Conservation (phyloP, 2,329 filamentous ascomycete genomes). For the Cladophialophora bantiana region DNA sequence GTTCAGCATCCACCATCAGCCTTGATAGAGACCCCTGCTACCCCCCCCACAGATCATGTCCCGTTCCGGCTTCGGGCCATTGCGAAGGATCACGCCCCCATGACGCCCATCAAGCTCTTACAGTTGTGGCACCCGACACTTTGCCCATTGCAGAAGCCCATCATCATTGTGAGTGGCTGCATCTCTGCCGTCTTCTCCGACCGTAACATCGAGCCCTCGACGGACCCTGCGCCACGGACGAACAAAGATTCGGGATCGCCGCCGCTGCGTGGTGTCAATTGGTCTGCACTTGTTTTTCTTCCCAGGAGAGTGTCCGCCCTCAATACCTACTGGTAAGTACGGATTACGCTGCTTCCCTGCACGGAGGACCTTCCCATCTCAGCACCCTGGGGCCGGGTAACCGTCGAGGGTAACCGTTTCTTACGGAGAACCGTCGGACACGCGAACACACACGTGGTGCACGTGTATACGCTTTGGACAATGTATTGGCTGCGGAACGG, state of each 20-base stretch:
- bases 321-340: neutral
- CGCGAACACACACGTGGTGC: neutral
- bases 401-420: neutral
- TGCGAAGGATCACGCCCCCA: neutral
- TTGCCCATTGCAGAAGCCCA: constrained; percentile 5
- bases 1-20: neutral
- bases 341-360: neutral
- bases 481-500: constrained; percentile 5
- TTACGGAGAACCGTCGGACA: neutral
- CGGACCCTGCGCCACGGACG: neutral
- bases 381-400: neutral
- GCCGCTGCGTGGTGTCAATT: neutral
- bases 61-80: constrained; percentile 3
- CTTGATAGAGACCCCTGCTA: constrained; percentile 1
- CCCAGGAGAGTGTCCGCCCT: constrained; percentile 14
- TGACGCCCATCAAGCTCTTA: neutral
- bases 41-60: constrained; percentile 5
- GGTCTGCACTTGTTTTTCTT: neutral
- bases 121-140: constrained; percentile 4
- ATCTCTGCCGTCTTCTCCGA: neutral
- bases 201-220: constrained; percentile 1
- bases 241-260: constrained; percentile 16
- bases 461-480: neutral
- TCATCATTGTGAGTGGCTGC: constrained; percentile 8
- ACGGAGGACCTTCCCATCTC: constrained; percentile 3